Base-by-base conservation (phyloP, 2,329 filamentous ascomycete genomes). In the Epichloe gansuensis region DNA sequence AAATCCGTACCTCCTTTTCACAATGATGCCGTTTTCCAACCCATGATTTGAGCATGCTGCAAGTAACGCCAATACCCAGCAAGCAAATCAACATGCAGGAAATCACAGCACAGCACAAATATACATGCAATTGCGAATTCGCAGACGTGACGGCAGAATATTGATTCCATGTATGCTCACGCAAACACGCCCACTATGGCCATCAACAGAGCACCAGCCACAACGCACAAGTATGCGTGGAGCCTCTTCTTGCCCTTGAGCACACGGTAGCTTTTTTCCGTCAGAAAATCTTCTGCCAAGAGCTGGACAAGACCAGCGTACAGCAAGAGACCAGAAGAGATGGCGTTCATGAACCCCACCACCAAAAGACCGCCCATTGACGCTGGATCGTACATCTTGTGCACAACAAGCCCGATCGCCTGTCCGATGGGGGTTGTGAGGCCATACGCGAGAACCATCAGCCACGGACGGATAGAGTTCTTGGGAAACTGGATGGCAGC, bases 261-360 rank as follows among this genome's bases (percentile, higher is more conserved):
- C 21, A 78, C 72, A 59, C 74, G 76, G 73, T 86, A 88, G 65
- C 83, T 87, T 71, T 86, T 84, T 58, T 88, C 84, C 12, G 79
- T 81, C 54, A 89, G 62, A 59, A 94, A 94, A 60, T 95, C 89
- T 66, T 94, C 88, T 0, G 87, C 85, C 46, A 95, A 74, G 21
- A 95, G 74, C 68, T 95, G 87, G 4, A 94, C 89, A 43, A 95
- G 70, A 0, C 87, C 87, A 0, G 89, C 88, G 63, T 91, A 94
- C 3, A 94, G 72, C 31, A 95, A 68, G 49, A 95, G 71, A 0
- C 89, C 89, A 49, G 84, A 84, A 9, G 85, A 89, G 49, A 94
- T 85, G 40, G 87, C 87, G 61, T 95, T 94, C 76, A 91, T 93
- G 63, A 90, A 80, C 7, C 89, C 89, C 5, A 94, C 88, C 70